These are phyloP conservation scores for Calonectria crousiana DNA, from an alignment of 2,329 filamentous ascomycete species.

Conservation along the genomic window DNA sequence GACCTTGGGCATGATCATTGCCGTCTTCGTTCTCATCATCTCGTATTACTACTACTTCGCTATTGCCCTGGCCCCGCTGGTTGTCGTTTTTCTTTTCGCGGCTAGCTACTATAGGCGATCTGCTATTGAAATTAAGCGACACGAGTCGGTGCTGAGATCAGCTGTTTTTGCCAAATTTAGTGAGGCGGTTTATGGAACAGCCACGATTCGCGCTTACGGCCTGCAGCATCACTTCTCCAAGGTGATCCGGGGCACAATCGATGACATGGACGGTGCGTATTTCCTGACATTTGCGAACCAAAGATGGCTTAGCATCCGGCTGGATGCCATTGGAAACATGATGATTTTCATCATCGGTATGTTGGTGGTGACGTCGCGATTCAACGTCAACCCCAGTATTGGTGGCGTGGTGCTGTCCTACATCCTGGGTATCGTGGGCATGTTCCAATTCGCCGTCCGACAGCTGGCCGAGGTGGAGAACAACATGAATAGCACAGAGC, in stretches of 20 bases:
- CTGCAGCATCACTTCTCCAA: conserved; percentile 79
- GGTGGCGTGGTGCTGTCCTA: conserved; percentile 91
- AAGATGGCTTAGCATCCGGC: conserved; percentile 86
- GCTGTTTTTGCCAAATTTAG: conserved; percentile 90
- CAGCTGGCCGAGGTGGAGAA: conserved; percentile 97
- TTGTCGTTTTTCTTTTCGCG: conserved; percentile 82
- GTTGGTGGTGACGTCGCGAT: conserved; percentile 90
- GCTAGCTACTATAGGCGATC: conserved; percentile 91
- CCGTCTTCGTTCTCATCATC: conserved; percentile 90
- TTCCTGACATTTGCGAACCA: conserved; percentile 96
- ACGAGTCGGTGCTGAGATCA: conserved; percentile 89
- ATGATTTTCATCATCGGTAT: conserved; percentile 91
- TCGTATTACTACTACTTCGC: conserved; percentile 92
- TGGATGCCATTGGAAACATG: conserved; percentile 85
- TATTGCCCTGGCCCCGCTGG: conserved; percentile 71
- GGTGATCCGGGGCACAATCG: conserved; percentile 79
- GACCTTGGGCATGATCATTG: conserved; percentile 83
- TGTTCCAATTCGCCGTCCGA: conserved; percentile 98
- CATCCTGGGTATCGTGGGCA: conserved; percentile 92
- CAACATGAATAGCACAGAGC: conserved; percentile 96
- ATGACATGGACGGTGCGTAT: conserved; percentile 94
- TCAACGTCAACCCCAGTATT: conserved; percentile 85
- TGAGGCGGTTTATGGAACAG: conserved; percentile 85
- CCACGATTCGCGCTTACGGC: conserved; percentile 91
- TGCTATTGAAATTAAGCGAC: conserved; percentile 93